phyloP scores from a whole-genome alignment of 2,329 filamentous ascomycete species.

The Drechslera avenae region DNA sequence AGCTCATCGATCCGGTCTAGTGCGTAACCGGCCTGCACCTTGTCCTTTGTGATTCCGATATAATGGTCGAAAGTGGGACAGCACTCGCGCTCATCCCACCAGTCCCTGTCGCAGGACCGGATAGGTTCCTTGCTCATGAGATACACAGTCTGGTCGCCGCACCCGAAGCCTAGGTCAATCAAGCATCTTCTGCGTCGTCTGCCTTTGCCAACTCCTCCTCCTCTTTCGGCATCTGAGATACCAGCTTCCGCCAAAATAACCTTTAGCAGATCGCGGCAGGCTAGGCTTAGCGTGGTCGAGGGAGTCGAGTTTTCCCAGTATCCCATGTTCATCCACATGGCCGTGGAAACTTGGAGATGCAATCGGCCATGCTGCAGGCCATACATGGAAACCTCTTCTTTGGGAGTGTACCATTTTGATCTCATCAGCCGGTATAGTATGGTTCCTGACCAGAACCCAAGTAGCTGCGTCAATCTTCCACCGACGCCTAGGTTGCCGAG shows the following conservation, averaged over 20 bases:
- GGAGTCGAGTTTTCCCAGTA: slow-evolving; percentile 56
- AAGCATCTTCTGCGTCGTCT: slow-evolving; percentile 30
- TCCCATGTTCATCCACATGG: slow-evolving; percentile 70
- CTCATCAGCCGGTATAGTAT: no score
- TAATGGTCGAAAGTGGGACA: slow-evolving; percentile 44
- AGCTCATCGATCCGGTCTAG: no score
- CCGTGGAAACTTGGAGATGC: slow-evolving; percentile 54
- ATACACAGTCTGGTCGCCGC: slow-evolving; percentile 62
- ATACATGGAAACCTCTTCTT: slow-evolving; percentile 43
- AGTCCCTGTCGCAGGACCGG: slow-evolving; percentile 18
- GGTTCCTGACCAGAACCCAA: no score
- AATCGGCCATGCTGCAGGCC: slow-evolving; percentile 62
- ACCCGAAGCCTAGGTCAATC: slow-evolving; percentile 64
- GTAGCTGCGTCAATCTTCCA: neutral
- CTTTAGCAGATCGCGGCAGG: slow-evolving; percentile 56
- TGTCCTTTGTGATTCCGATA: slow-evolving; percentile 60
- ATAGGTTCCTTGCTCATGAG: slow-evolving; percentile 38
- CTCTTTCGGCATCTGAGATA: slow-evolving; percentile 30
- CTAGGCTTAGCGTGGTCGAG: slow-evolving; percentile 31
- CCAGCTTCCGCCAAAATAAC: slow-evolving; percentile 55
- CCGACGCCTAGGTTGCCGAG: neutral
- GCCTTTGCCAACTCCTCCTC: neutral
- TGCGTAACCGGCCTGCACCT: slow-evolving; percentile 52
- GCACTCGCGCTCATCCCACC: slow-evolving; percentile 19
- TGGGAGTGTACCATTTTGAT: neutral